Evolutionary conservation across 306 rosid species (phyloP), one percentile per base, ranked within the genome.

Genomic region (Sophora flavescens): DNA sequence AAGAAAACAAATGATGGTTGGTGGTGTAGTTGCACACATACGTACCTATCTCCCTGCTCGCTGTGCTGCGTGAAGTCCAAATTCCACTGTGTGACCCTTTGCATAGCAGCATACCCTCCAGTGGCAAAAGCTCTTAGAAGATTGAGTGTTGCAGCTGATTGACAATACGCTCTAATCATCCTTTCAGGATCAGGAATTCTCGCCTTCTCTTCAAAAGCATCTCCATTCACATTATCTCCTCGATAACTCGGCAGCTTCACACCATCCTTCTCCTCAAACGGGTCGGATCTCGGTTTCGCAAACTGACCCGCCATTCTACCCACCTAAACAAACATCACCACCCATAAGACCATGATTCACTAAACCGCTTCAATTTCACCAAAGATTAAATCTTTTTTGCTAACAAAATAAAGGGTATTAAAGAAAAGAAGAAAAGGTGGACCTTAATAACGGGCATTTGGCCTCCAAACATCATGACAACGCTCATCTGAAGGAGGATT

Each of bases 241-340:
- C 97, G 86, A 85, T 92, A 92, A 81, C 93, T 88, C 3, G 97
- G 97, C 44, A 92, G 80, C 86, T 88, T 92, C 63, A 90, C 86
- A 5, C 97, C 96, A n/a, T 90, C 11, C 60, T 81, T 85, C 90
- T 90, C 97, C 84, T 92, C 97, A 2, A 89, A 84, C 11, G 86
- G 15, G 0, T 90, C 93, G 28, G 97, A 90, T 80, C 97, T 85
- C 8, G 97, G 97, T 67, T 90, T 92, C 22, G 97, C 97, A 64
- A 92, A 92, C 63, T 90, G 96, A 66, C 97, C 97, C 48, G 96
- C 97, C 97, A 92, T 89, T 84, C 97, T 79, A 4, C 97, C 97
- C 68, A 91, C 95, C 94, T 88, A 64, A 44, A 75, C 26, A 76
- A 56, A 35, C 38, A 64, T 35, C 28, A 60, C 28, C 3, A 41